Conservation (phyloP, 208 protist species). For the Acanthamoeba culbertsoni region DNA sequence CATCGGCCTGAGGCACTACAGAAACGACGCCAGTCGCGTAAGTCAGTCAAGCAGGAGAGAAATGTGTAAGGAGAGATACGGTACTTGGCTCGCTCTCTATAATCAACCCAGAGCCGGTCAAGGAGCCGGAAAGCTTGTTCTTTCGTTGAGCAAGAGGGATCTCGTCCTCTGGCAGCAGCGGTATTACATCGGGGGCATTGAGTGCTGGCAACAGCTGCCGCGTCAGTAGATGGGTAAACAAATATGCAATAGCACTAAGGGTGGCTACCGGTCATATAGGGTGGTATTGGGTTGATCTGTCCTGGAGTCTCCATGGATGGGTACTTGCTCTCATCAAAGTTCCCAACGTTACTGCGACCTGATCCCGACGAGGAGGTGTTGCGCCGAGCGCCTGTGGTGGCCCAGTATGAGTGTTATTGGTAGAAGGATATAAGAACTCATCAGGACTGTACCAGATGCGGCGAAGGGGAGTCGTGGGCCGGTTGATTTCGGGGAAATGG, state of each 20-base stretch:
- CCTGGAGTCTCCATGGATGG: neutral
- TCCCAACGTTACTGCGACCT: neutral
- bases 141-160: too few relatives aligned
- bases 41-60: neutral
- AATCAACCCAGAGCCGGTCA: neutral
- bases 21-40: neutral
- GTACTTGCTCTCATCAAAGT: conserved; percentile 38
- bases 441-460: too few relatives aligned
- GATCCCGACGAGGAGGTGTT: neutral
- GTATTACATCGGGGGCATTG: neutral
- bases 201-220: neutral
- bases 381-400: neutral
- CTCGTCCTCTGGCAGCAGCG: neutral
- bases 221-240: neutral
- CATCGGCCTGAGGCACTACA: neutral
- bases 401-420: too few relatives aligned
- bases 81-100: neutral
- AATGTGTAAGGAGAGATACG: neutral
- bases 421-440: too few relatives aligned
- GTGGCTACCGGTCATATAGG: neutral
- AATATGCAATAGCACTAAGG: neutral
- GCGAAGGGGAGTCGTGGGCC: too few relatives aligned
- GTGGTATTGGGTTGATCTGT: neutral
- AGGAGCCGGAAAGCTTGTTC: too few relatives aligned
- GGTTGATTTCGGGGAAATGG: too few relatives aligned